phyloP scores from a whole-genome alignment of 2,329 filamentous ascomycete species.

The Lachnellula hyalina region DNA sequence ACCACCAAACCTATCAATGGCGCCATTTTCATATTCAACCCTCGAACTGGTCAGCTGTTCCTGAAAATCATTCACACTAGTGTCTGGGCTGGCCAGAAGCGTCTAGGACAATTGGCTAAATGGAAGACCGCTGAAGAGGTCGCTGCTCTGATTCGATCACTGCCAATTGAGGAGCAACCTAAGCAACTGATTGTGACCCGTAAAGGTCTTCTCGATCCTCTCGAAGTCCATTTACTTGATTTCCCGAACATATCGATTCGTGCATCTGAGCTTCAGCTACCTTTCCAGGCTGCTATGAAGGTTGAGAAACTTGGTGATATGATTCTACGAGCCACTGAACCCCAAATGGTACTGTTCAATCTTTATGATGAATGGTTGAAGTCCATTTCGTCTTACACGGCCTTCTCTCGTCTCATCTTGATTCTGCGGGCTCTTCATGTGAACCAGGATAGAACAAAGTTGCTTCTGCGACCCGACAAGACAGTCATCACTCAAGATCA shows the following conservation, averaged over 20 bases:
- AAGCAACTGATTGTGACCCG: constrained; percentile 98
- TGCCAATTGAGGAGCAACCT: constrained; percentile 96
- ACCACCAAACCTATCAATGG: constrained; percentile 99
- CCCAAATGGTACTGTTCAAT: constrained; percentile 99
- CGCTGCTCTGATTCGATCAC: constrained; percentile 86
- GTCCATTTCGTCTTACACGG: constrained; percentile 96
- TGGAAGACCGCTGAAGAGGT: constrained; percentile 99
- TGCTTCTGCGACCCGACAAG: constrained; percentile 92
- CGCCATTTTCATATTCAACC: constrained; percentile 99
- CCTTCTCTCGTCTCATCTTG: constrained; percentile 89
- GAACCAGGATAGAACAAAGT: constrained; percentile 97
- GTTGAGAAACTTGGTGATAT: constrained; percentile 98
- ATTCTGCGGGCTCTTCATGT: constrained; percentile 94
- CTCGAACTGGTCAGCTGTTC: constrained; percentile 95
- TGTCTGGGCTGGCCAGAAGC: constrained; percentile 98
- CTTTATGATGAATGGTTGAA: constrained; percentile 98
- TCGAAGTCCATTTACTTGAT: constrained; percentile 94
- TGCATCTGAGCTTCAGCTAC: constrained; percentile 91
- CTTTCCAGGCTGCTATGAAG: constrained; percentile 99
- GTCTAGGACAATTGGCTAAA: constrained; percentile 94
- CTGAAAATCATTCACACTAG: constrained; percentile 99
- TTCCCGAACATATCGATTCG: constrained; percentile 99
- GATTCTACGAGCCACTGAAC: constrained; percentile 95
- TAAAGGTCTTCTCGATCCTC: constrained; percentile 92
- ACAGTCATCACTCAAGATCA: constrained; percentile 97